Evolutionary conservation across 305 asterid genomes (phyloP).

Genomic region (Petunia hybrid): DNA sequence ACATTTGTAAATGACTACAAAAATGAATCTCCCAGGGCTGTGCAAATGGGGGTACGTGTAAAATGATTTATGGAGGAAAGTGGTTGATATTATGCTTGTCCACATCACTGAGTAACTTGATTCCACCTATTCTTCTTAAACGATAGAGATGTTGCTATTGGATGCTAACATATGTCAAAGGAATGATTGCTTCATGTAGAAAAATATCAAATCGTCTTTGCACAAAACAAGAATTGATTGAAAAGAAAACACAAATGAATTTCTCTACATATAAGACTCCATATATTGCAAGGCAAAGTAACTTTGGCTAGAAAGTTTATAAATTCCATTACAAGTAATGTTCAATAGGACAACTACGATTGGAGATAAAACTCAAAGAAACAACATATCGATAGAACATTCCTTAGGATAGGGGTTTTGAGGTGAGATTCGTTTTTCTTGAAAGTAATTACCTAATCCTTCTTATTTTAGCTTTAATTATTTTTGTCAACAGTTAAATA

Average conservation of each 20-base stretch:
- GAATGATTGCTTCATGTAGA: too few species aligned
- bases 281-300: neutral
- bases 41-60: neutral
- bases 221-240: neutral
- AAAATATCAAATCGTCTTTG: neutral
- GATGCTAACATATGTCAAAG: too few species aligned
- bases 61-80: neutral
- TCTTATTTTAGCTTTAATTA: neutral
- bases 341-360: too few species aligned
- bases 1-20: too few species aligned
- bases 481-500: neutral
- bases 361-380: neutral
- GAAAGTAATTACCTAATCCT: neutral
- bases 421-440: too few species aligned
- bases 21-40: neutral
- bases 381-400: too few species aligned
- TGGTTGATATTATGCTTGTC: neutral
- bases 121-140: too few species aligned
- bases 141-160: too few species aligned
- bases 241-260: neutral
- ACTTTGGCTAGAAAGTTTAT: neutral
- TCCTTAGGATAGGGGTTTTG: too few species aligned
- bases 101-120: neutral
- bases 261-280: neutral
- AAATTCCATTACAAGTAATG: too few species aligned